These are phyloP conservation scores for Akanthomyces uredinophilus DNA, from an alignment of 2,329 filamentous ascomycete genomes.

Conservation along the genomic window DNA sequence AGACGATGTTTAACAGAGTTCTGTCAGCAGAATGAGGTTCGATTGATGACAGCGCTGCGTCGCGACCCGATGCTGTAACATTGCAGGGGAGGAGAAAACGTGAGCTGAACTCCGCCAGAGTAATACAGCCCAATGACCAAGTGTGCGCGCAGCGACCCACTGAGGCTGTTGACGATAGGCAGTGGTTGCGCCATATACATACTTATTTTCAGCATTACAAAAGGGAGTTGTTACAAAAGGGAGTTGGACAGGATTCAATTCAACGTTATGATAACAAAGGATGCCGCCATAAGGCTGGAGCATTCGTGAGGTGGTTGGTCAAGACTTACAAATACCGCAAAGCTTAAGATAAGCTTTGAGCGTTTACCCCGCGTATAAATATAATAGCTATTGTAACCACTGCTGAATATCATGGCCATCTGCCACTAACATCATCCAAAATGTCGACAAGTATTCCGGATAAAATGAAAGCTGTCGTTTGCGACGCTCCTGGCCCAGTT, in stretches of 20 bases:
- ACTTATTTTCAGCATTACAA: no score
- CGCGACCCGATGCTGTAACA: background rate
- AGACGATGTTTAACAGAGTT: background rate
- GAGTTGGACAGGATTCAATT: no score
- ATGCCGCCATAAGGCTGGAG: background rate
- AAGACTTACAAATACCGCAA: background rate
- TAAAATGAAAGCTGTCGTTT: background rate
- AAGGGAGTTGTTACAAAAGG: no score
- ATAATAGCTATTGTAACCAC: background rate
- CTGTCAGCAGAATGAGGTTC: no score
- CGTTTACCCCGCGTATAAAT: background rate
- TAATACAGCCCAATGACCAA: background rate
- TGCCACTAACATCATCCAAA: background rate
- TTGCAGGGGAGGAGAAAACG: constrained; percentile 4
- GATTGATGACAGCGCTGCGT: no score
- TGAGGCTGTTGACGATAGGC: background rate
- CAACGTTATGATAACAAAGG: no score
- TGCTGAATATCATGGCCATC: background rate
- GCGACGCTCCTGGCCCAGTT: background rate
- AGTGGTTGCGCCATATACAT: no score
- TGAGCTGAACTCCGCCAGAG: background rate
- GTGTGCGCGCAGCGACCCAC: background rate
- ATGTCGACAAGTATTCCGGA: background rate
- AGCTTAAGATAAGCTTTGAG: background rate
- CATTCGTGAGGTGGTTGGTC: background rate